Percentiles rank a stretch among this genome's conserved stretches.
Conservation (phyloP, 2,329 filamentous ascomycete genomes). For the Penicillium expansum region DNA sequence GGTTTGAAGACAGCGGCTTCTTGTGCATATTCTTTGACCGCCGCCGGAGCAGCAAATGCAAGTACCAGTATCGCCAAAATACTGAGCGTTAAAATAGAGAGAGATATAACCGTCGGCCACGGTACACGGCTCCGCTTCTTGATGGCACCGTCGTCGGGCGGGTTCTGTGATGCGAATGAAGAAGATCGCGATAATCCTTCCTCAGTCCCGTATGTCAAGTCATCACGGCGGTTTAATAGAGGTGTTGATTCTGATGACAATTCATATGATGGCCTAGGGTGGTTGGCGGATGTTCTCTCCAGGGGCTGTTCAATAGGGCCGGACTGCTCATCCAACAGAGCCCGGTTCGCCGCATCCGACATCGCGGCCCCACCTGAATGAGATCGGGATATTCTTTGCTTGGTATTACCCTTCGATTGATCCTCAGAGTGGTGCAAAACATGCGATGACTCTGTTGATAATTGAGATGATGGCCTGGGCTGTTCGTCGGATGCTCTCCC, state of each 20-base stretch:
- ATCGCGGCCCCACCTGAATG: neutral
- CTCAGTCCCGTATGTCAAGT: conserved; percentile 33
- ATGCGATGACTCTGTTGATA: conserved; percentile 12
- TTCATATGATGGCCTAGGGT: conserved; percentile 29
- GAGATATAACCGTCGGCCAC: conserved; percentile 78
- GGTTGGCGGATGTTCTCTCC: conserved; percentile 16
- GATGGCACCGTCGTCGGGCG: conserved; percentile 13
- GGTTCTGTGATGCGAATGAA: conserved; percentile 23
- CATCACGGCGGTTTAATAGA: conserved; percentile 37
- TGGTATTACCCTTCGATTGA: neutral
- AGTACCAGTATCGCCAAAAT: conserved; percentile 69
- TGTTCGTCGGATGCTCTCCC: neutral
- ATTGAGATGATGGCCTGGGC: neutral
- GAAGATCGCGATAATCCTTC: conserved; percentile 17
- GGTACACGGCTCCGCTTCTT: conserved; percentile 42
- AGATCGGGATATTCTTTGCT: neutral
- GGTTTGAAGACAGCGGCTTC: conserved; percentile 79
- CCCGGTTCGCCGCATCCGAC: neutral
- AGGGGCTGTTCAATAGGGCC: conserved; percentile 5
- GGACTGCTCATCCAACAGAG: neutral
- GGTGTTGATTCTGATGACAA: conserved; percentile 45
- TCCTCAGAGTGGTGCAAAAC: neutral
- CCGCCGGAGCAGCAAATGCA: conserved; percentile 76
- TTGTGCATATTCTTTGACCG: conserved; percentile 81
- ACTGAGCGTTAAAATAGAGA: conserved; percentile 61